Percentiles rank a stretch among this genome's conserved stretches.
Evolutionary conservation across 2,329 filamentous ascomycete genomes (phyloP).

Genomic region (Talaromyces verruculosus): DNA sequence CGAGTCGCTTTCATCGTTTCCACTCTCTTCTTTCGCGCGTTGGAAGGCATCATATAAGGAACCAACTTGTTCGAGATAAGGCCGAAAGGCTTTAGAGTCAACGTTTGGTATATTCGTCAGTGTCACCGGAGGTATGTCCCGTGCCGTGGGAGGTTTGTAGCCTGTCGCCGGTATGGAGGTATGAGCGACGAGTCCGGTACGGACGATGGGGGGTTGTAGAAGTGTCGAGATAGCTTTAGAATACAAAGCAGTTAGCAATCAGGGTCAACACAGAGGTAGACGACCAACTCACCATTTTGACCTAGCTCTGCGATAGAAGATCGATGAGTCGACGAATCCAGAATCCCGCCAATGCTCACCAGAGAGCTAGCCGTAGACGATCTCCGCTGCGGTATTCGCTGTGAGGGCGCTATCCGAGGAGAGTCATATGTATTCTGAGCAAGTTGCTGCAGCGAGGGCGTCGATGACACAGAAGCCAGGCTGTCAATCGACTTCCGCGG

Average conservation of each 20-base stretch:
- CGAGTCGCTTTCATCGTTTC: slow-evolving; percentile 63
- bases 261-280: slow-evolving; percentile 8
- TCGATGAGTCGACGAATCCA: slow-evolving; percentile 65
- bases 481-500: slow-evolving; percentile 67
- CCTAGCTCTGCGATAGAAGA: slow-evolving; percentile 69
- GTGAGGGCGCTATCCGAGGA: slow-evolving; percentile 34
- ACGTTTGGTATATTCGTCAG: slow-evolving; percentile 84
- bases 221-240: slow-evolving; percentile 80
- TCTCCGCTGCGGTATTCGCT: slow-evolving; percentile 54
- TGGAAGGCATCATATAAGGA: slow-evolving; percentile 86
- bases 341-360: slow-evolving; percentile 78
- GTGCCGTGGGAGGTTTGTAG: slow-evolving; percentile 78
- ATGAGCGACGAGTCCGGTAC: slow-evolving; percentile 81
- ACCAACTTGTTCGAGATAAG: slow-evolving; percentile 83
- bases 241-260: background rate
- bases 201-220: slow-evolving; percentile 84
- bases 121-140: slow-evolving; percentile 90
- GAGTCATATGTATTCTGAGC: slow-evolving; percentile 40
- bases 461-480: slow-evolving; percentile 56
- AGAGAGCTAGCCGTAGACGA: slow-evolving; percentile 86
- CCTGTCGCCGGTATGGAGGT: slow-evolving; percentile 66
- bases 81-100: slow-evolving; percentile 74
- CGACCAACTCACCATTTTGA: slow-evolving; percentile 66
- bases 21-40: slow-evolving; percentile 71
- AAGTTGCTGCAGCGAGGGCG: slow-evolving; percentile 53